phyloP scores from a whole-genome alignment of 805 yeast genomes.

The Priceomyces carsonii region DNA sequence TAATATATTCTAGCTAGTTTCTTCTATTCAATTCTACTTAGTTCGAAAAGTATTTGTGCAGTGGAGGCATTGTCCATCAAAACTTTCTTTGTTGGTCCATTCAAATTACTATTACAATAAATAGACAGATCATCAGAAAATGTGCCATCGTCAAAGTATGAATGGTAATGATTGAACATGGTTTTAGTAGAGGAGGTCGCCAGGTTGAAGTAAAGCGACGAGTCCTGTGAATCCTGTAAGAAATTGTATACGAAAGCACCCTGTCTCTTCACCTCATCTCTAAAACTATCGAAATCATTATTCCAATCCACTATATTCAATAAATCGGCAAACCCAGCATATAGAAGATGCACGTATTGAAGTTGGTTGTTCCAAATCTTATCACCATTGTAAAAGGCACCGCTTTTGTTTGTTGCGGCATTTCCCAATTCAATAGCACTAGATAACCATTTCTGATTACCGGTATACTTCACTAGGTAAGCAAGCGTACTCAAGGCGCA shows the following conservation, averaged over 20 bases:
- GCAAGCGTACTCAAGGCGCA: conserved; percentile 24
- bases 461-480: conserved; percentile 15
- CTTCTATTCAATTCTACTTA: conserved; percentile 13
- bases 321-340: conserved; percentile 28
- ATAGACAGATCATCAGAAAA: conserved; percentile 2
- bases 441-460: conserved; percentile 18
- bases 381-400: conserved; percentile 18
- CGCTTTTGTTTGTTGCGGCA: conserved; percentile 13
- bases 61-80: conserved; percentile 20
- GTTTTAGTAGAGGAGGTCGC: conserved; percentile 7
- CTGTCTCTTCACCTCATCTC: conserved; percentile 13
- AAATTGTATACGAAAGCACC: conserved; percentile 11
- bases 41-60: conserved; percentile 22
- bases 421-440: conserved; percentile 22
- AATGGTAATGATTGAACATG: conserved; percentile 8
- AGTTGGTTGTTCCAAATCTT: conserved; percentile 24
- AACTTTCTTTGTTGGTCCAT: conserved; percentile 20
- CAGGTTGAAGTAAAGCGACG: conserved; percentile 13
- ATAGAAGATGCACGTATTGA: conserved; percentile 24
- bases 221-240: conserved; percentile 16
- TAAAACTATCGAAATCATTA: conserved; percentile 5
- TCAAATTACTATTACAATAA: conserved; percentile 10
- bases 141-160: conserved; percentile 5
- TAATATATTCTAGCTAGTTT: too few species aligned
- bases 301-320: conserved; percentile 9